Base-by-base conservation (phyloP, 352 stramenopile species). In the Elongisporangium senticosum region DNA sequence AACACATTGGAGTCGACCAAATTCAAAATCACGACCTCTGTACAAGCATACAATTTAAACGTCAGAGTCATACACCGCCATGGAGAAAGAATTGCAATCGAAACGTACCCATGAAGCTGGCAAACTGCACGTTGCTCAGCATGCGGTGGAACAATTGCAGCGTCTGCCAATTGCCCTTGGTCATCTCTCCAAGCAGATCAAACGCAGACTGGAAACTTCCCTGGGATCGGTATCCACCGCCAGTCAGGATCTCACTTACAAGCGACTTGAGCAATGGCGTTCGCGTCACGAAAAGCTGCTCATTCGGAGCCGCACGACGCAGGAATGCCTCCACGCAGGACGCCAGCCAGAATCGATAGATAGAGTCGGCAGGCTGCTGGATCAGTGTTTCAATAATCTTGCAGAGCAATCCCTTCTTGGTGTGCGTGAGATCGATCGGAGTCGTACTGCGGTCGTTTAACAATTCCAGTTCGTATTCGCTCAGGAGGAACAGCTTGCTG, bases 1-100 rank as follows among this genome's bases (percentile, higher is more conserved):
- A 99, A 99, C 48, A 99, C 95, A 62, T 99, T 99, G 33, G 90
- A 98, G 69, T 98, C 95, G 21, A 99, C 90, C 13, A 99, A 70
- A 69, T 98, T 98, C 22, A 89, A 72, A 51, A 96, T 89, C 53
- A 97, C 89, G 43, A 97, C 87, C 72, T 92, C 85, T 93, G 68
- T 37, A 62, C 1, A 24, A 20, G 23, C 23, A 68, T 62, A 48
- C 15, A 58, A 39, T 50, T n/a, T 5, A 53, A 65, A 2, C 17
- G 49, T 22, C 15, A 39, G 58, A 59, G 23, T 8, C 66, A 13
- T 51, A 40, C 49, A 61, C 19, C 52, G 7, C 2, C 19, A 57
- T 43, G 13, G 22, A 24, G 51, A 72, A 17, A 23, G 21, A 53
- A 64, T n/a, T 40, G 48, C 28, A 51, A 19, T 58, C 1, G 14